Evolutionary conservation across 2,329 filamentous ascomycete species (phyloP).

Genomic region (Grosmannia serpens): DNA sequence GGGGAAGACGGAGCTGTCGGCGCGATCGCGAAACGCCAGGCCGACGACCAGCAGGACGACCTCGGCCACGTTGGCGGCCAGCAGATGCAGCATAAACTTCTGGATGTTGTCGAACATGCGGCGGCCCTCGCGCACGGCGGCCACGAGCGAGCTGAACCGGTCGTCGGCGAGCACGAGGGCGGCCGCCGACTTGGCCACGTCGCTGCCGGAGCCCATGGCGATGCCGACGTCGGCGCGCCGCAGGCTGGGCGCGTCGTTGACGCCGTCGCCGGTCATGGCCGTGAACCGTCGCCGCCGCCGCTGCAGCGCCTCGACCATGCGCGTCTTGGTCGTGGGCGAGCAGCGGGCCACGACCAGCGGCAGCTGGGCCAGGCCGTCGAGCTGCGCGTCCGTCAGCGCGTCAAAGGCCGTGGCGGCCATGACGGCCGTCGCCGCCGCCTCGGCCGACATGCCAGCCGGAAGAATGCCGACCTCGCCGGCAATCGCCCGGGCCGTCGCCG

Average conservation of each 20-base stretch:
- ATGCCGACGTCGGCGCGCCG: slow-evolving; percentile 77
- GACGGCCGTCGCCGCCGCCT: slow-evolving; percentile 57
- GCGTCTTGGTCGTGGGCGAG: slow-evolving; percentile 75
- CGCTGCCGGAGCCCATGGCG: slow-evolving; percentile 79
- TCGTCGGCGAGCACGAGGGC: slow-evolving; percentile 79
- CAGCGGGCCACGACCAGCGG: slow-evolving; percentile 77
- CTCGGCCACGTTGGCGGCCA: slow-evolving; percentile 74
- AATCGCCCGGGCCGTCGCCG: slow-evolving; percentile 66
- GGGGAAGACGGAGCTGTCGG: slow-evolving; percentile 69
- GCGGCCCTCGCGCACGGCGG: slow-evolving; percentile 71
- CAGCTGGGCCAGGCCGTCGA: slow-evolving; percentile 63
- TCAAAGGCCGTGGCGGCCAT: slow-evolving; percentile 73
- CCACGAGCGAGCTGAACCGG: slow-evolving; percentile 78
- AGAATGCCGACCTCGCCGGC: slow-evolving; percentile 71
- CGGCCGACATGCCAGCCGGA: slow-evolving; percentile 49
- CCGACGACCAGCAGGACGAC: slow-evolving; percentile 73
- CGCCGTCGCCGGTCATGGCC: slow-evolving; percentile 82
- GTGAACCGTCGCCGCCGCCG: slow-evolving; percentile 64
- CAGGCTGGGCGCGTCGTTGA: slow-evolving; percentile 76
- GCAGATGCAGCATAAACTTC: slow-evolving; percentile 71
- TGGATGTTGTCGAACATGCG: slow-evolving; percentile 85
- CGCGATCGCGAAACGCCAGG: slow-evolving; percentile 64
- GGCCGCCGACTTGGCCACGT: slow-evolving; percentile 73
- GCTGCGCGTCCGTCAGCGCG: slow-evolving; percentile 60
- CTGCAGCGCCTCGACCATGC: slow-evolving; percentile 82